Percentiles rank a stretch among this genome's conserved stretches.
Evolutionary conservation across 129 eudicot genomes (phyloP).

Genomic region (sunflower (Helianthus annuus)): DNA sequence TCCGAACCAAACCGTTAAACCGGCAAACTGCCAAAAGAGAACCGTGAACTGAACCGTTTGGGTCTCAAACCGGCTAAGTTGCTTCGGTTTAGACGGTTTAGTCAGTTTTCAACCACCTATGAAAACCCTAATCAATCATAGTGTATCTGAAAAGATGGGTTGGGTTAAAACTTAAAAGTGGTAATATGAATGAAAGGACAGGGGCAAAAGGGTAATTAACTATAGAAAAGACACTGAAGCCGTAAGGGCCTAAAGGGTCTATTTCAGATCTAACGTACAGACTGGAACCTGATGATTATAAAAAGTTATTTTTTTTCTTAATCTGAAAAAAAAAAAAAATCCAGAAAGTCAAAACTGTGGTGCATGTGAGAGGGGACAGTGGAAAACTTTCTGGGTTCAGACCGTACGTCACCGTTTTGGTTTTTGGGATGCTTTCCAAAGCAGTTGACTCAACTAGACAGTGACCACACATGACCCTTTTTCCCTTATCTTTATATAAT

Average conservation of each 20-base stretch:
- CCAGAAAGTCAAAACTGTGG: slow-evolving; percentile 56
- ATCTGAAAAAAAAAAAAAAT: slow-evolving; percentile 33
- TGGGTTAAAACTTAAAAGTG: neutral
- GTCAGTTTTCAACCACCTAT: no score
- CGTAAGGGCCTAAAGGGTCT: slow-evolving; percentile 22
- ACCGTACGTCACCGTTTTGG: slow-evolving; percentile 43
- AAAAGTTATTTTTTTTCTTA: slow-evolving; percentile 20
- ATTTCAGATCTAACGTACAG: slow-evolving; percentile 44
- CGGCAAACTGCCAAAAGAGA: no score
- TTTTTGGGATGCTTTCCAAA: slow-evolving; percentile 36
- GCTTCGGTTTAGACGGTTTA: no score
- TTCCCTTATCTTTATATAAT: neutral
- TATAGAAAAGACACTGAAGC: slow-evolving; percentile 10
- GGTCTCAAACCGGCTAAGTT: no score
- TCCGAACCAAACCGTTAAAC: no score
- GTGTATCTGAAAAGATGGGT: neutral
- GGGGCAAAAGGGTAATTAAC: slow-evolving; percentile 29
- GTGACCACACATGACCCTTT: slow-evolving; percentile 38
- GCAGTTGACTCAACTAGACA: slow-evolving; percentile 46
- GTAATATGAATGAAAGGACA: slow-evolving; percentile 27
- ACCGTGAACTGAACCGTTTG: no score
- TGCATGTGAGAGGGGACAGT: slow-evolving; percentile 46
- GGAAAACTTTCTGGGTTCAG: slow-evolving; percentile 52
- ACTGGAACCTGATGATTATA: slow-evolving; percentile 28
- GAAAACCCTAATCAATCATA: no score